Conservation (phyloP, 2,329 filamentous ascomycete species). For the Alternaria panax region DNA sequence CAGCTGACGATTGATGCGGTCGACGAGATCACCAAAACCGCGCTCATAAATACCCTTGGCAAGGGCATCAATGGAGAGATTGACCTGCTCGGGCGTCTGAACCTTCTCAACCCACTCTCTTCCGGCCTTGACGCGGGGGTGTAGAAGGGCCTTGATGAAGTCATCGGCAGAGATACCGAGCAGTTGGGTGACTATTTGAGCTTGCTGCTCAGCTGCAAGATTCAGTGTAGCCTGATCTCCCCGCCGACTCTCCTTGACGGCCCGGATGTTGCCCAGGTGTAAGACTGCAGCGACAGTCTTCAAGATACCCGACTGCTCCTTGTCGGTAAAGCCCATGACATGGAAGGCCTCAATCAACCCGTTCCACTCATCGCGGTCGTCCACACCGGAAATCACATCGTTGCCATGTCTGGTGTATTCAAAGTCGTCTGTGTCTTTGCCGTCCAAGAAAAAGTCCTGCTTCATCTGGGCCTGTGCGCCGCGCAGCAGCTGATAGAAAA, state of each 20-base stretch:
- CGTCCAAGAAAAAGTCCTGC: conserved; percentile 76
- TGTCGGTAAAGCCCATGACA: conserved; percentile 89
- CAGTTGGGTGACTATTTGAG: conserved; percentile 80
- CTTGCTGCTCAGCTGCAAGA: conserved; percentile 75
- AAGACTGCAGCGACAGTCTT: conserved; percentile 89
- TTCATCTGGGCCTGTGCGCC: conserved; percentile 79
- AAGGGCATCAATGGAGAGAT: conserved; percentile 85
- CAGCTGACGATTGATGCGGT: conserved; percentile 88
- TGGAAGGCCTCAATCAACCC: conserved; percentile 88
- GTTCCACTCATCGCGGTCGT: conserved; percentile 90
- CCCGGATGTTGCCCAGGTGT: conserved; percentile 89
- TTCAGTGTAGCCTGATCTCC: conserved; percentile 88
- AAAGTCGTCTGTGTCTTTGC: conserved; percentile 83
- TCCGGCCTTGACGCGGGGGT: conserved; percentile 93
- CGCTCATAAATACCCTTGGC: conserved; percentile 98
- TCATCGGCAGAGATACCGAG: conserved; percentile 84
- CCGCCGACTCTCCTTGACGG: conserved; percentile 87
- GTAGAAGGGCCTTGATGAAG: conserved; percentile 86
- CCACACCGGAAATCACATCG: conserved; percentile 88
- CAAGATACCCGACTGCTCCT: conserved; percentile 83
- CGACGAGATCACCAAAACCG: conserved; percentile 90
- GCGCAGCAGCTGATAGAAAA: conserved; percentile 94
- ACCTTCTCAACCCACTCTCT: conserved; percentile 99
- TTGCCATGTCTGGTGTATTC: conserved; percentile 91
- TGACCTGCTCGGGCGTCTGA: conserved; percentile 95